These are phyloP conservation scores for Ceratocystis colombiana DNA, from an alignment of 2,329 filamentous ascomycete genomes.

Conservation along the genomic window DNA sequence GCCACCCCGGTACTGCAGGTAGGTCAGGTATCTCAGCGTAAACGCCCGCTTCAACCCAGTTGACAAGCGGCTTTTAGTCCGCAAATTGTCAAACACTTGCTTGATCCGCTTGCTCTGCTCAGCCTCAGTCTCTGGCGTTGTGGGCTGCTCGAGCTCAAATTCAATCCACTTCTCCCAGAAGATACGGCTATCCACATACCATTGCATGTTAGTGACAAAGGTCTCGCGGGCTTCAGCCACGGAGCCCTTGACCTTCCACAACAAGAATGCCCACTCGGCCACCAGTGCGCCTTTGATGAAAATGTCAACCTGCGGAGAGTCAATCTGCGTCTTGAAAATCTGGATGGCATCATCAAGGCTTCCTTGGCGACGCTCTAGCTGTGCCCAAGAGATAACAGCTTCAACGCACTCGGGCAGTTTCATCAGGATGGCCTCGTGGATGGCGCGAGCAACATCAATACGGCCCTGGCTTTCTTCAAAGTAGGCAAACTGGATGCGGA, in stretches of 20 bases:
- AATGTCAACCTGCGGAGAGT: slow-evolving; percentile 58
- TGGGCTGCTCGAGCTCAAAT: slow-evolving; percentile 80
- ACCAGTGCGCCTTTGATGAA: slow-evolving; percentile 79
- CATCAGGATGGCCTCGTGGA: slow-evolving; percentile 70
- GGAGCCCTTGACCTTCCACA: slow-evolving; percentile 81
- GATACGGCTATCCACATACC: slow-evolving; percentile 71
- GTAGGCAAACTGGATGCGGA: slow-evolving; percentile 83
- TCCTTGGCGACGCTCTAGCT: slow-evolving; percentile 70
- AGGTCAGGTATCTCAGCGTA: slow-evolving; percentile 67
- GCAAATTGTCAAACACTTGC: slow-evolving; percentile 65
- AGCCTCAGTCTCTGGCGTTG: slow-evolving; percentile 51
- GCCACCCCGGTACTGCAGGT: slow-evolving; percentile 70
- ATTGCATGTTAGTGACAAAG: slow-evolving; percentile 71
- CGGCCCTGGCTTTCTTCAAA: slow-evolving; percentile 83
- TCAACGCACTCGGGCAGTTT: slow-evolving; percentile 73
- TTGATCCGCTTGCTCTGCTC: slow-evolving; percentile 65
- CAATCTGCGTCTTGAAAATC: slow-evolving; percentile 71
- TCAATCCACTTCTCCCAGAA: slow-evolving; percentile 87
- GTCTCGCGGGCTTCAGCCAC: slow-evolving; percentile 71
- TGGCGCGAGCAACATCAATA: slow-evolving; percentile 67
- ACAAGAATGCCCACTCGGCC: slow-evolving; percentile 73
- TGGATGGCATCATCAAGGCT: slow-evolving; percentile 77
- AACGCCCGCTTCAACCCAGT: slow-evolving; percentile 61
- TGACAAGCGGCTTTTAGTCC: slow-evolving; percentile 60
- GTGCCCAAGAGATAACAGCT: slow-evolving; percentile 78